phyloP scores from a whole-genome alignment of 2,329 filamentous ascomycete genomes.

The Colletotrichum spinosum region DNA sequence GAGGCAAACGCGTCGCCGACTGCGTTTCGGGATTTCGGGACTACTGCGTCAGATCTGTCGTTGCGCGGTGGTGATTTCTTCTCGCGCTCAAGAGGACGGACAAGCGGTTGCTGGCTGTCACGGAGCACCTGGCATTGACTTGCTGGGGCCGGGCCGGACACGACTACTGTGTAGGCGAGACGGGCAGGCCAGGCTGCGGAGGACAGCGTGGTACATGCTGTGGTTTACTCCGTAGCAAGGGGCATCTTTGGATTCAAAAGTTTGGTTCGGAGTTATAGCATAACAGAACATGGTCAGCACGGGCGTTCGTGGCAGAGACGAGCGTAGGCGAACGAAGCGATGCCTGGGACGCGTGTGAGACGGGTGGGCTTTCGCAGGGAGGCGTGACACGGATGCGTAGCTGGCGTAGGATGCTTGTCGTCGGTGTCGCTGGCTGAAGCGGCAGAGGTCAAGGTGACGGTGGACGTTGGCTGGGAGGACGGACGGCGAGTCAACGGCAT shows the following conservation, averaged over 20 bases:
- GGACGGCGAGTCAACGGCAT: no score
- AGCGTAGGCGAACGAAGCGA: not conserved
- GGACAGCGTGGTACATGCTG: not conserved
- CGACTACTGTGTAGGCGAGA: not conserved
- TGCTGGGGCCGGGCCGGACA: no score
- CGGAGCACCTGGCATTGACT: no score
- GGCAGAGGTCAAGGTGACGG: not conserved
- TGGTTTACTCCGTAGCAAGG: no score
- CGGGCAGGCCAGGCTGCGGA: not conserved
- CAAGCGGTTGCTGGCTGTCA: no score
- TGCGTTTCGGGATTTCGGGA: no score
- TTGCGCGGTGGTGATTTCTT: no score
- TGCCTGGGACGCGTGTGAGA: constrained; percentile 6
- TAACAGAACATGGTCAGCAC: constrained; percentile 17
- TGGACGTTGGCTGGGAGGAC: not conserved
- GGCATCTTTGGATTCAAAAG: no score
- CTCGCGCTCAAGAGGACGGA: no score
- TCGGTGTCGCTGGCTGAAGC: not conserved
- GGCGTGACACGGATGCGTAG: constrained; percentile 21
- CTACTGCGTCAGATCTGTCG: no score
- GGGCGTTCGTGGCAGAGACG: constrained; percentile 11
- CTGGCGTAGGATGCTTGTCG: not conserved
- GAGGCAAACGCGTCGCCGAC: no score
- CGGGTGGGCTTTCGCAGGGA: constrained; percentile 21
- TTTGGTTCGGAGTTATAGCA: not conserved